Evolutionary conservation across 768 basidiomycete species (phyloP).

Genomic region (Psilocybe azurescens): DNA sequence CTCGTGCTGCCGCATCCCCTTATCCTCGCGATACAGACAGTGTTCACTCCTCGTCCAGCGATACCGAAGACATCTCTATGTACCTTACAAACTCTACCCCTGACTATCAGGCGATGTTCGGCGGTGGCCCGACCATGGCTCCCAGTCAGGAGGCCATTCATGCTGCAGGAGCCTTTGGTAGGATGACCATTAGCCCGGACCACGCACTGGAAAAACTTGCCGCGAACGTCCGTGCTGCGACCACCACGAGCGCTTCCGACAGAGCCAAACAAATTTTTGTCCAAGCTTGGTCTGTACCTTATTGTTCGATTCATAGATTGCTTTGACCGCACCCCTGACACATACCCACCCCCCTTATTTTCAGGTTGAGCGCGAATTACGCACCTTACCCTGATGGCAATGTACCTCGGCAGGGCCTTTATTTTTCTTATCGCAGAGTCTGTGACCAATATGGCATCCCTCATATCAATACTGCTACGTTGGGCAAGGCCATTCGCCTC

Average conservation of each 20-base stretch:
- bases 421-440: slow-evolving; percentile 89
- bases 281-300: slow-evolving; percentile 77
- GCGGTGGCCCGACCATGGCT: slow-evolving; percentile 49
- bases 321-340: slow-evolving; percentile 22
- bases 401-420: slow-evolving; percentile 92
- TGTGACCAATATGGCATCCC: slow-evolving; percentile 94
- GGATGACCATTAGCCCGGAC: slow-evolving; percentile 79
- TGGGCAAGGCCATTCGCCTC: slow-evolving; percentile 92
- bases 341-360: slow-evolving; percentile 2
- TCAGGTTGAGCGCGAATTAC: slow-evolving; percentile 87
- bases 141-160: slow-evolving; percentile 62
- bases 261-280: slow-evolving; percentile 93
- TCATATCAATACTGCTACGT: slow-evolving; percentile 94
- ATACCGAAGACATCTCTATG: slow-evolving; percentile 88
- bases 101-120: slow-evolving; percentile 75
- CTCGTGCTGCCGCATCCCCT: slow-evolving; percentile 81
- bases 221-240: slow-evolving; percentile 85
- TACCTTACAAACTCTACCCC: slow-evolving; percentile 60
- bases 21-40: slow-evolving; percentile 88
- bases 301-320: slow-evolving; percentile 16
- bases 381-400: slow-evolving; percentile 92
- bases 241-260: slow-evolving; percentile 90
- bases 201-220: slow-evolving; percentile 86
- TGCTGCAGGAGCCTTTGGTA: slow-evolving; percentile 73
- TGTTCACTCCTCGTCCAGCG: slow-evolving; percentile 86